Evolutionary conservation across 345 rosid genomes (phyloP), one percentile per base, ranked within the genome.

Genomic region (Eucalyptus brandiana): DNA sequence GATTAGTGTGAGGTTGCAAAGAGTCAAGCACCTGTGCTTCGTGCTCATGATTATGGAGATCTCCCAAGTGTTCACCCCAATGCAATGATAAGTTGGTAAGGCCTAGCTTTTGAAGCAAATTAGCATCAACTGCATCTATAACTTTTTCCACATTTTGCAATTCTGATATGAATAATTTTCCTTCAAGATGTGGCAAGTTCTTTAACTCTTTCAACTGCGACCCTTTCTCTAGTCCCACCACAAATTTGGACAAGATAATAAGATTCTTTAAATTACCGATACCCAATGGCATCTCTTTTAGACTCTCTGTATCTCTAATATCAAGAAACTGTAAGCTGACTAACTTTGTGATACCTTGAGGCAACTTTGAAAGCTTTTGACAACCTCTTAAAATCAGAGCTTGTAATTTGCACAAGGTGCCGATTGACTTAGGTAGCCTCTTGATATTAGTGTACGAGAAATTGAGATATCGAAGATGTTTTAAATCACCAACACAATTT

Each of bases 401-500:
- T 60, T 60, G 67, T 60, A 60, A 60, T 60, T 60, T 60, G 4
- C 67, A 28, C 8, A 60, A 6, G 67, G 3, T 0, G 4, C 0
- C 32, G 3, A 60, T 60, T 1, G 32, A 60, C 67, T 60, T 0
- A 5, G 67, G 32, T 28, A 60, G 67, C 16, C 32, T 60, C 14
- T 60, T 0, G 0, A 60, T 1, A 60, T 6, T 0, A 3, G 32
- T 12, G n/a, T 60, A 60, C 0, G 32, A 60, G 3, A 60, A 60
- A 60, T 60, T 60, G 67, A 60, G 67, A 12, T 60, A 28, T 11
- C 0, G 67, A 12, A 28, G 17, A 6, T 60, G 8, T 28, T 26
- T 60, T 26, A 60, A 60, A 60, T 60, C 4, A 28, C 67, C 67
- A 26, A 60, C 8, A 60, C 67, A 60, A 26, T 28, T 58, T 7